Percentiles rank a stretch among this genome's conserved stretches.
Conservation (phyloP, 495 filamentous ascomycete genomes). For the Polyplosphaeria fusca region DNA sequence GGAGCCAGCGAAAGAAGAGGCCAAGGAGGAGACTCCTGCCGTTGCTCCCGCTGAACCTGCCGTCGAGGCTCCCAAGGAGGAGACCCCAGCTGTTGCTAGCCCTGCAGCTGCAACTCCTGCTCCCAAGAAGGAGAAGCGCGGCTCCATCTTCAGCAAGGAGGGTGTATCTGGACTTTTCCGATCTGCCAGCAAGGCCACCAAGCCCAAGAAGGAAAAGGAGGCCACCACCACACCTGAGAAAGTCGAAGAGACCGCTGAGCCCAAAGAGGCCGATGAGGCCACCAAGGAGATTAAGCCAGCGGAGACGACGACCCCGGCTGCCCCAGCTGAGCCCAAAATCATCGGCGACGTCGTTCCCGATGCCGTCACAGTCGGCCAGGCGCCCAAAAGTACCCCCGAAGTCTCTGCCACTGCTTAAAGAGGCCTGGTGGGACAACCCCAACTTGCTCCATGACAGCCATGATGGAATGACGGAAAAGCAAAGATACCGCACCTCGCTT, state of each 20-base stretch:
- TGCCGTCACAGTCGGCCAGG: slow-evolving; percentile 38
- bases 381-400: slow-evolving; percentile 37
- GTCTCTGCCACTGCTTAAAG: slow-evolving; percentile 48
- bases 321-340: slow-evolving; percentile 18
- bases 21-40: slow-evolving; percentile 26
- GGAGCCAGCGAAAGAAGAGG: slow-evolving; percentile 33
- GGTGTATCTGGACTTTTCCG: slow-evolving; percentile 30
- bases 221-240: slow-evolving; percentile 39
- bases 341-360: slow-evolving; percentile 45
- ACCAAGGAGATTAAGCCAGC: background rate
- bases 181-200: slow-evolving; percentile 31
- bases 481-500: slow-evolving; percentile 32
- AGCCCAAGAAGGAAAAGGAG: slow-evolving; percentile 43
- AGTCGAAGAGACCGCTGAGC: slow-evolving; percentile 40
- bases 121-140: slow-evolving; percentile 41
- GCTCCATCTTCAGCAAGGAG: slow-evolving; percentile 43
- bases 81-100: slow-evolving; percentile 28
- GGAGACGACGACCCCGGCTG: slow-evolving; percentile 11
- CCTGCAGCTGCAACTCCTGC: slow-evolving; percentile 18
- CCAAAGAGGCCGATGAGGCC: slow-evolving; percentile 32
- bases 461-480: slow-evolving; percentile 37
- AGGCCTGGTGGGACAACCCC: slow-evolving; percentile 36
- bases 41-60: slow-evolving; percentile 16
- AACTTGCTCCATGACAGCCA: slow-evolving; percentile 32
- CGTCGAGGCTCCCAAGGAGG: slow-evolving; percentile 36